Evolutionary conservation across 306 rosid genomes (phyloP), one percentile per base, ranked within the genome.

Genomic region (Castanea sativa): DNA sequence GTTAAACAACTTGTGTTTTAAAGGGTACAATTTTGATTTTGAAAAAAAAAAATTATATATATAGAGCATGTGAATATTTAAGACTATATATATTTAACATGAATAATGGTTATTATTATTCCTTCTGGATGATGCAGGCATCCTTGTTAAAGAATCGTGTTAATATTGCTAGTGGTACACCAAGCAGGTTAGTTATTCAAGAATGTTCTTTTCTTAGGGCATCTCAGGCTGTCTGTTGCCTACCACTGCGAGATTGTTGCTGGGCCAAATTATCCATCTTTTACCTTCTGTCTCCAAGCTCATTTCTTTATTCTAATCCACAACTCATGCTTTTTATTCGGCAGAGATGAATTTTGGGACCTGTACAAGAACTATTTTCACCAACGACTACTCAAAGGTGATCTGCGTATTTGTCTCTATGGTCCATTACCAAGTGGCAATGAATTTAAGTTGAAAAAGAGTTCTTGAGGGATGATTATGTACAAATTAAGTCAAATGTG

Each of bases 271-370:
- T n/a, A 55, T 35, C 10, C 45, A 18, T 53, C 59, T 29, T 5
- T n/a, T 27, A 32, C 4, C 5, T 5, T 6, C 38, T 30, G 10
- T 65, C 49, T 32, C 32, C 32, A 13, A 18, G 71, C 6, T 58
- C 21, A 18, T 60, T 57, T 33, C 6, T 33, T 33, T 49, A 1
- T 33, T 2, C 10, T 38, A 38, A 38, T 6, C 43, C 69, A 32
- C 19, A 41, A 32, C 49, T 65, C 49, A 16, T 16, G 1, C 16
- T 49, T 74, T 63, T 81, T 16, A 20, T 65, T n/a, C 79, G 82
- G 85, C 93, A 94, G 99, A 5, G 96, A 90, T 86, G 99, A 95
- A 84, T 91, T 92, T 76, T 90, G 96, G 98, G 98, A 91, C 33
- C 57, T 92, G 69, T 92, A 92, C 90, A 90, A 86, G 88, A 86